Conservation (phyloP, 1,284 basidiomycete species). For the Ganoderma leucocontextum region DNA sequence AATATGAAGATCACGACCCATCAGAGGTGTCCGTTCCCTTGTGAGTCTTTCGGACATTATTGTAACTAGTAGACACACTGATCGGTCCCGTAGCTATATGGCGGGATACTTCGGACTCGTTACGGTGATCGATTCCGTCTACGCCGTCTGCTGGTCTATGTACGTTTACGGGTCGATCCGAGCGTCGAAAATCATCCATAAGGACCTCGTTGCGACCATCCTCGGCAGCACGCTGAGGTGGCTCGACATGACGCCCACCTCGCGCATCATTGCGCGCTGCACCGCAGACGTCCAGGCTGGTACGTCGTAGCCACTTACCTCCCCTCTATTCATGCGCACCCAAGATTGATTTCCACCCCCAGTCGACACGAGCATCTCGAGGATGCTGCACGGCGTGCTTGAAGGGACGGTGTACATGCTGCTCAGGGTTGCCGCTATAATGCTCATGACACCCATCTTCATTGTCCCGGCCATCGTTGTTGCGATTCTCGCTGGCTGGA, state of each 20-base stretch:
- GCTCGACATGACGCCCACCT: conserved; percentile 51
- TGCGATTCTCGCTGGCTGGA: conserved; percentile 53
- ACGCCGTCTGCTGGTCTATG: conserved; percentile 38
- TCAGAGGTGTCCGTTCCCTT: conserved; percentile 41
- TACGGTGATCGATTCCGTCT: conserved; percentile 35
- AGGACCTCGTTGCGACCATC: conserved; percentile 57
- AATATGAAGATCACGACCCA: conserved; percentile 40
- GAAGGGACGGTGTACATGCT: conserved; percentile 34
- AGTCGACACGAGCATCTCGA: conserved; percentile 33
- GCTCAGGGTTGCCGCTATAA: conserved; percentile 38
- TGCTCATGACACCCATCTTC: conserved; percentile 55
- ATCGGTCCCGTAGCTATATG: conserved; percentile 45
- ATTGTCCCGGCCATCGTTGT: conserved; percentile 51
- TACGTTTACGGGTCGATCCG: conserved; percentile 50
- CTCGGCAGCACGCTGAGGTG: conserved; percentile 60
- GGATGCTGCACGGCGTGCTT: conserved; percentile 39
- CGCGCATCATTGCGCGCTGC: conserved; percentile 64
- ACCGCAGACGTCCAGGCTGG: conserved; percentile 60
- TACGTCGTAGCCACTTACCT: neutral
- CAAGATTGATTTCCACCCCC: neutral
- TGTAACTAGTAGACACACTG: neutral
- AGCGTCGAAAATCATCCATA: conserved; percentile 65
- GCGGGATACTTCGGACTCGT: conserved; percentile 50
- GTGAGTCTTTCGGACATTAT: conserved; percentile 34
- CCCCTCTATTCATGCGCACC: no score